A percentile compares a stretch with the other conserved stretches of the same genome.
These are phyloP conservation scores for Rubia balearica DNA, from an alignment of 305 asterid species.

Conservation along the genomic window DNA sequence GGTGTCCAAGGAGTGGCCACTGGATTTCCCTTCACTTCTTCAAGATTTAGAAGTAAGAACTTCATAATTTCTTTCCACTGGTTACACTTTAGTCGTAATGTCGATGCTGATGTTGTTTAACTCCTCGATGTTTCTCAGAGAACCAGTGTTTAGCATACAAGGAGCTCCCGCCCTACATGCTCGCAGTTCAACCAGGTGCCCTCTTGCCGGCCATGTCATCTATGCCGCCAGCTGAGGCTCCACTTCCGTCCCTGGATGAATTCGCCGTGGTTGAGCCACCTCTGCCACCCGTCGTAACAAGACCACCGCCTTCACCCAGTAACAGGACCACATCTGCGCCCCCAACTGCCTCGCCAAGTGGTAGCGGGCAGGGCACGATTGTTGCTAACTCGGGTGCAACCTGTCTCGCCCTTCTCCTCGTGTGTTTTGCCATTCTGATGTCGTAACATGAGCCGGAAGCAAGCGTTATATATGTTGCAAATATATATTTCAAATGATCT, in stretches of 20 bases:
- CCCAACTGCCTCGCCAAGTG: slow-evolving; percentile 39
- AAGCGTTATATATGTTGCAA: background rate
- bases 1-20: slow-evolving; percentile 53
- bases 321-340: slow-evolving; percentile 28
- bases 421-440: slow-evolving; percentile 35
- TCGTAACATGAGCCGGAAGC: slow-evolving; percentile 15
- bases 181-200: background rate
- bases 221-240: slow-evolving; percentile 34
- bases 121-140: slow-evolving; percentile 35
- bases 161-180: background rate
- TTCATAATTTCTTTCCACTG: background rate
- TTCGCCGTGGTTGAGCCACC: slow-evolving; percentile 55
- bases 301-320: slow-evolving; percentile 20
- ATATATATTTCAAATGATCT: slow-evolving; percentile 2
- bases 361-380: slow-evolving; percentile 32
- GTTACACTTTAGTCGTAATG: background rate
- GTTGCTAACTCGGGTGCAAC: slow-evolving; percentile 35
- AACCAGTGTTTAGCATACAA: slow-evolving; percentile 60
- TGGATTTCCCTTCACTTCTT: slow-evolving; percentile 63
- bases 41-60: slow-evolving; percentile 68
- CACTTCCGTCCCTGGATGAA: slow-evolving; percentile 48
- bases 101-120: background rate
- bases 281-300: slow-evolving; percentile 50
- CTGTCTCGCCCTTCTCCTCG: slow-evolving; percentile 36
- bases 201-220: background rate